A percentile compares a stretch with the other conserved stretches of the same genome.
phyloP scores from a whole-genome alignment of 2,329 filamentous ascomycete species.

The Fusarium coffeatum region DNA sequence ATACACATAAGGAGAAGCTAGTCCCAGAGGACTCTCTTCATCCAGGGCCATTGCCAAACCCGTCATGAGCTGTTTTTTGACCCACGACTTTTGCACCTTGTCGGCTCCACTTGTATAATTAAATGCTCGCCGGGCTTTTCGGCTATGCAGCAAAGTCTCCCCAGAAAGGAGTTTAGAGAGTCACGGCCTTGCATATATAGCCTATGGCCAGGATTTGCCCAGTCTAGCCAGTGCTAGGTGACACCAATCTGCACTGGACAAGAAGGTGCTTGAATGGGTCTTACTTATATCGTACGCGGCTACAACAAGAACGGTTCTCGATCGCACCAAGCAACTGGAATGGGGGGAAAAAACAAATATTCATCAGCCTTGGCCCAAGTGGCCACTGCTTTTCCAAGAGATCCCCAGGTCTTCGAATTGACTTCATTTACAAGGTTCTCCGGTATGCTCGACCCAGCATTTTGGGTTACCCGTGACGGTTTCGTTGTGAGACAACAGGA shows the following conservation, averaged over 20 bases:
- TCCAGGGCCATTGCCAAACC: constrained; percentile 17
- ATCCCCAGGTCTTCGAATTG: constrained; percentile 29
- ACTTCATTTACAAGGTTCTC: constrained; percentile 20
- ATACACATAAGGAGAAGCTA: constrained; percentile 21
- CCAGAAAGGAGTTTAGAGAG: constrained; percentile 8
- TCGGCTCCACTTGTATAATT: constrained; percentile 32
- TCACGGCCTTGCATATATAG: constrained; percentile 5
- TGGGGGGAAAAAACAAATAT: constrained; percentile 26
- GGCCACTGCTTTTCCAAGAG: constrained; percentile 16
- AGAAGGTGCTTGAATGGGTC: background rate
- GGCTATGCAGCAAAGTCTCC: constrained; percentile 9
- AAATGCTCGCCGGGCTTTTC: constrained; percentile 19
- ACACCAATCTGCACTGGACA: background rate
- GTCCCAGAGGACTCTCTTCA: constrained; percentile 13
- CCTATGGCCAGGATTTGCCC: background rate
- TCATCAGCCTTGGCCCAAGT: constrained; percentile 12
- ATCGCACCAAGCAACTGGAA: constrained; percentile 21
- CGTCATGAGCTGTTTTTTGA: constrained; percentile 36
- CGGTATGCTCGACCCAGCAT: constrained; percentile 21
- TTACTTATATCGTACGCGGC: background rate
- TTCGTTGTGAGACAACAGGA: constrained; percentile 17
- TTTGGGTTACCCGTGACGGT: constrained; percentile 14
- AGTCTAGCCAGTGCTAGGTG: background rate
- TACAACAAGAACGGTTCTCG: constrained; percentile 8
- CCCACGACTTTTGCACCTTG: constrained; percentile 26